Conservation (phyloP, 768 basidiomycete genomes). For the Lentinula aciculospora region DNA sequence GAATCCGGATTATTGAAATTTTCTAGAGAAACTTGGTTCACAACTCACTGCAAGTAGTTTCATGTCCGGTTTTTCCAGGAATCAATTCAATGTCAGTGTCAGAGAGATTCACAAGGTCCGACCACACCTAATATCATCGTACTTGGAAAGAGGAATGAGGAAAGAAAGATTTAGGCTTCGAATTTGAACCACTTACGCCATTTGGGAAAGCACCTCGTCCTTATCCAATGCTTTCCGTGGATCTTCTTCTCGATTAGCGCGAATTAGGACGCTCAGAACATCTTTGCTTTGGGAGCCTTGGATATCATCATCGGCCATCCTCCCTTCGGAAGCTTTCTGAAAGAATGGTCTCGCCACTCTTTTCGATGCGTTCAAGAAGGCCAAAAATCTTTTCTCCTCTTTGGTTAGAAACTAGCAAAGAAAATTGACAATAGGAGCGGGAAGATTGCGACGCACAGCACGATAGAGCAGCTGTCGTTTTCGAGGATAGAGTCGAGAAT, state of each 20-base stretch:
- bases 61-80: slow-evolving; percentile 31
- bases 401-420: background rate
- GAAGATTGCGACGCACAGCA: background rate
- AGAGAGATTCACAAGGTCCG: background rate
- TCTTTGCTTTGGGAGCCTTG: background rate
- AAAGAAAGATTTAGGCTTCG: background rate
- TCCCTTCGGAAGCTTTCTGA: background rate
- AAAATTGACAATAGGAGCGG: background rate
- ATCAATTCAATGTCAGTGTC: background rate
- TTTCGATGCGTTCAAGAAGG: slow-evolving; percentile 1
- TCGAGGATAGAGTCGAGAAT: background rate
- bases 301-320: background rate
- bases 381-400: background rate
- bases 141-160: no score
- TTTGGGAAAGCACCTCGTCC: slow-evolving; percentile 44
- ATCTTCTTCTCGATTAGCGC: slow-evolving; percentile 48
- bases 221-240: slow-evolving; percentile 34
- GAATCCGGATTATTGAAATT: no score
- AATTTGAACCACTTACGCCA: slow-evolving; percentile 19
- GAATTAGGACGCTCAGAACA: slow-evolving; percentile 22
- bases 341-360: background rate
- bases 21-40: slow-evolving; percentile 20
- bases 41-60: slow-evolving; percentile 38
- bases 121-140: background rate
- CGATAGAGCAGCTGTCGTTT: background rate